These are phyloP conservation scores for Omphalotus guepiniiformis DNA, from an alignment of 768 basidiomycete genomes.

Conservation along the genomic window DNA sequence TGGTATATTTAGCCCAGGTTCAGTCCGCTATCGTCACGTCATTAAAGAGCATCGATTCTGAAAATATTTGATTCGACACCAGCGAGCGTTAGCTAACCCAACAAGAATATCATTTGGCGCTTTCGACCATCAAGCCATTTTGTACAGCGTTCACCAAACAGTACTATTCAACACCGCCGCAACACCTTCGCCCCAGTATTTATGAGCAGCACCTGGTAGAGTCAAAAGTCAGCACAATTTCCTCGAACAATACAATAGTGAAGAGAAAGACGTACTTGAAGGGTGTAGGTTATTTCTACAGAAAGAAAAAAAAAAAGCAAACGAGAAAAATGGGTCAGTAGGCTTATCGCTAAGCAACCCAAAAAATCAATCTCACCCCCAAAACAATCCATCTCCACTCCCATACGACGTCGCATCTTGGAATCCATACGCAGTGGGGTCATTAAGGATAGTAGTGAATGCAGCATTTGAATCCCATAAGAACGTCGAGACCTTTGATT, in stretches of 20 bases:
- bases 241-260: not conserved
- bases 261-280: conserved; percentile 32
- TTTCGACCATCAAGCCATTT: no score
- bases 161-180: conserved; percentile 22
- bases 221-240: not conserved
- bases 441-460: conserved; percentile 46
- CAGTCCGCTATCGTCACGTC: no score
- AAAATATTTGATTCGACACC: no score
- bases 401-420: conserved; percentile 48
- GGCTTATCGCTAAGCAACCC: not conserved
- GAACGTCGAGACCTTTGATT: conserved; percentile 39
- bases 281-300: conserved; percentile 53
- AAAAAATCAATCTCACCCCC: conserved; percentile 39
- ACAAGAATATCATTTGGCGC: no score
- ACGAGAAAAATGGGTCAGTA: not conserved
- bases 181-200: conserved; percentile 29
- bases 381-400: conserved; percentile 40
- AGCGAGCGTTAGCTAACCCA: no score
- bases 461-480: conserved; percentile 47
- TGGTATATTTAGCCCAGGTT: no score
- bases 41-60: no score
- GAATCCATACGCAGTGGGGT: conserved; percentile 50
- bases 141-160: conserved; percentile 24
- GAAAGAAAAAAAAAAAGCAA: not conserved
- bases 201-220: conserved; percentile 35